Conservation (phyloP, 2,329 filamentous ascomycete genomes). For the Thermomyces lanuginosus region DNA sequence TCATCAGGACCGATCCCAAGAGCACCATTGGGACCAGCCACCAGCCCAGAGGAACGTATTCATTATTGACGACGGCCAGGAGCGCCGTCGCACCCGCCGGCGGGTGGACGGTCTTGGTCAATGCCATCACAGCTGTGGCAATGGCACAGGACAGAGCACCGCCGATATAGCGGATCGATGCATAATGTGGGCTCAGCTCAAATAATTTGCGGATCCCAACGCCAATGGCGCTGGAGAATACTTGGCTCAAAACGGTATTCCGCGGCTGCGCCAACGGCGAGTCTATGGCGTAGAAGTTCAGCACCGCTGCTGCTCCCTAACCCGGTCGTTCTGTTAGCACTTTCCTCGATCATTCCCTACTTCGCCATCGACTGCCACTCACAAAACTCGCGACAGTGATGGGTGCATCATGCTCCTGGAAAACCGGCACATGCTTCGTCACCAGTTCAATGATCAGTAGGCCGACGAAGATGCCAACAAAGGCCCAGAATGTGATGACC, state of each 20-base stretch:
- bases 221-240: constrained; percentile 45
- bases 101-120: constrained; percentile 58
- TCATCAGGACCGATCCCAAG: constrained; percentile 45
- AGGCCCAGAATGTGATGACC: constrained; percentile 43
- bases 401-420: constrained; percentile 38
- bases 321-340: no score
- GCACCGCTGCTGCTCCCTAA: constrained; percentile 58
- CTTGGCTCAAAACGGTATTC: constrained; percentile 51
- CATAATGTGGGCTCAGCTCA: constrained; percentile 30
- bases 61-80: constrained; percentile 45
- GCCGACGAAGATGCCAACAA: constrained; percentile 47
- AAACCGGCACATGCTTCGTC: constrained; percentile 37
- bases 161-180: constrained; percentile 45
- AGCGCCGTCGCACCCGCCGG: constrained; percentile 60
- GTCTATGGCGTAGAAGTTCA: constrained; percentile 56
- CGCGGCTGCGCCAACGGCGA: constrained; percentile 59
- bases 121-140: constrained; percentile 47
- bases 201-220: constrained; percentile 51
- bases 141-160: constrained; percentile 49
- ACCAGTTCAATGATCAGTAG: constrained; percentile 45
- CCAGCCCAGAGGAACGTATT: constrained; percentile 47
- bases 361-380: no score
- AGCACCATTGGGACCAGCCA: constrained; percentile 47
- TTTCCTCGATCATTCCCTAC: no score
- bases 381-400: constrained; percentile 56